Evolutionary conservation across 2,329 filamentous ascomycete genomes (phyloP).

Genomic region (Arthrobotrys entomopaga): DNA sequence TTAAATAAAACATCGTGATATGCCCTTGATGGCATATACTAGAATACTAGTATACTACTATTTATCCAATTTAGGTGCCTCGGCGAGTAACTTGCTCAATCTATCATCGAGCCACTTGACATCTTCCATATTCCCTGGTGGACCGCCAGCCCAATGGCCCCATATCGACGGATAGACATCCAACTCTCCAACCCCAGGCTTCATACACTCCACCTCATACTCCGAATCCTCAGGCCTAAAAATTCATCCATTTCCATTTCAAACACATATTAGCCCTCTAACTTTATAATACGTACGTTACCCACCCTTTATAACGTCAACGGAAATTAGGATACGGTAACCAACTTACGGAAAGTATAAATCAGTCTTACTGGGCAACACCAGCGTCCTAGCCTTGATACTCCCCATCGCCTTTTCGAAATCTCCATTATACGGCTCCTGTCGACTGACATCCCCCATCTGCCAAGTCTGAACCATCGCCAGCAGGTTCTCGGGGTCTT

Average conservation of each 20-base stretch:
- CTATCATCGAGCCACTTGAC: conserved; percentile 76
- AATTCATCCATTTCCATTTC: no score
- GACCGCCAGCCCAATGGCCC: conserved; percentile 76
- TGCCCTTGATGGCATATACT: no score
- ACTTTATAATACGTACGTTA: not conserved
- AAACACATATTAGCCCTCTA: not conserved
- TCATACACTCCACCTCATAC: conserved; percentile 75
- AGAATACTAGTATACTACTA: no score
- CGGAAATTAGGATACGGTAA: conserved; percentile 58
- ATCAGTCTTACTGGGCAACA: conserved; percentile 78
- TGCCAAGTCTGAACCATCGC: conserved; percentile 84
- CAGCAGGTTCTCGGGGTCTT: conserved; percentile 79
- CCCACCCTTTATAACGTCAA: no score
- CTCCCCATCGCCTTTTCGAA: conserved; percentile 73
- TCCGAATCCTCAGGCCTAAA: conserved; percentile 77
- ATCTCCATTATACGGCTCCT: conserved; percentile 74
- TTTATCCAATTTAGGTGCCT: conserved; percentile 9
- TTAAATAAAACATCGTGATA: no score
- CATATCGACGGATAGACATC: conserved; percentile 71
- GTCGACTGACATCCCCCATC: conserved; percentile 74
- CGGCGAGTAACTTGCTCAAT: conserved; percentile 65
- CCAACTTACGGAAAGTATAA: conserved; percentile 74
- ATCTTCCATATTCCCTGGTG: conserved; percentile 76
- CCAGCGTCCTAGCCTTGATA: conserved; percentile 77
- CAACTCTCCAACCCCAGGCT: conserved; percentile 68